phyloP scores from a whole-genome alignment of 202 grass and related monocot species.

The Digitaria exilis region DNA sequence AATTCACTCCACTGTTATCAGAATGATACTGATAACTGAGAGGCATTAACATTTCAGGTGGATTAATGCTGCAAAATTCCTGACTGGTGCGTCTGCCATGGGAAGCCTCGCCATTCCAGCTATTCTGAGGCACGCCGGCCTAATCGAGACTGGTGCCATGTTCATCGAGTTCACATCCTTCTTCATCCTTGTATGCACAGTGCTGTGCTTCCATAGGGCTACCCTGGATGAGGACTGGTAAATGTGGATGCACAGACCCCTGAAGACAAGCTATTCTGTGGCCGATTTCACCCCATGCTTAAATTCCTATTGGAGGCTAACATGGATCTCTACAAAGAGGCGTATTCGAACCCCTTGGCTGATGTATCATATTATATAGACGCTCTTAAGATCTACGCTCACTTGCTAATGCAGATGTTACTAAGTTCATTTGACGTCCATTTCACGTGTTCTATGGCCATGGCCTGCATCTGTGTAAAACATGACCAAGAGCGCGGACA shows the following conservation, averaged over 20 bases:
- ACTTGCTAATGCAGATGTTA: not conserved
- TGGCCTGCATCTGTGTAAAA: slow-evolving; percentile 11
- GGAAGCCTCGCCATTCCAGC: slow-evolving; percentile 94
- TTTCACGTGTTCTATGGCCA: not conserved
- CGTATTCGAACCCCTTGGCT: not conserved
- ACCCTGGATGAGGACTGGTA: slow-evolving; percentile 93
- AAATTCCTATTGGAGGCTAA: slow-evolving; percentile 33
- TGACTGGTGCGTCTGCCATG: slow-evolving; percentile 89
- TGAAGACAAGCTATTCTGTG: not conserved
- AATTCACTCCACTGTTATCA: not conserved
- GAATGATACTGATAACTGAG: not conserved
- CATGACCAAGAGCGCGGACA: not conserved
- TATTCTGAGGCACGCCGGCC: slow-evolving; percentile 81
- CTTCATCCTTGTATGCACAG: slow-evolving; percentile 93
- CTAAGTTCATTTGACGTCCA: not conserved
- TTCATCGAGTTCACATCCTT: slow-evolving; percentile 96
- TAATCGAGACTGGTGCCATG: slow-evolving; percentile 94
- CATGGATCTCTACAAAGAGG: slow-evolving; percentile 43
- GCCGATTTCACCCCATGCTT: not conserved
- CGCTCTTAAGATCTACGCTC: not conserved
- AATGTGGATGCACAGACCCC: not conserved
- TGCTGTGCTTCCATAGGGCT: slow-evolving; percentile 86
- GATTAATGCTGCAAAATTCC: slow-evolving; percentile 90
- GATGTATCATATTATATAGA: not conserved
- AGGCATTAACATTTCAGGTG: slow-evolving; percentile 52